These are phyloP conservation scores for Agaricus subrufescens DNA, from an alignment of 768 basidiomycete genomes.

Conservation along the genomic window DNA sequence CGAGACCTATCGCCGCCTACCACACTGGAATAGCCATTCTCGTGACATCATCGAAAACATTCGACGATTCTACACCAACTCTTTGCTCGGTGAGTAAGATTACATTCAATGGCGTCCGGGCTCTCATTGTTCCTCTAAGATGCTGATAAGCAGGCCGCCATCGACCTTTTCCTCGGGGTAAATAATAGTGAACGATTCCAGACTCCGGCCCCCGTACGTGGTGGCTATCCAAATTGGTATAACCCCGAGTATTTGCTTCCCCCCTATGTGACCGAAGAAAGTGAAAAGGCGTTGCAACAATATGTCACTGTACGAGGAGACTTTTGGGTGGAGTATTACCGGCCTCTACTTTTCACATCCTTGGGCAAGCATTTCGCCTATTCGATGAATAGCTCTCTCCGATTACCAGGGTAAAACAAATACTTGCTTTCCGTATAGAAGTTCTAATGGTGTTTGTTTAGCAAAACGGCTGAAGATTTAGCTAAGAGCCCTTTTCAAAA, in stretches of 20 bases:
- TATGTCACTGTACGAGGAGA: conserved; percentile 62
- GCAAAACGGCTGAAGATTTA: conserved; percentile 65
- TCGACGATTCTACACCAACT: conserved; percentile 91
- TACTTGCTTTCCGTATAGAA: background rate
- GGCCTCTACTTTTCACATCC: conserved; percentile 78
- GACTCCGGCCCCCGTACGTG: conserved; percentile 46
- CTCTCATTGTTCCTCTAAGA: conserved; percentile 39
- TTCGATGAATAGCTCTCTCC: conserved; percentile 87
- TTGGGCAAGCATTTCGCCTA: conserved; percentile 87
- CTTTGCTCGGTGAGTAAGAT: conserved; percentile 61
- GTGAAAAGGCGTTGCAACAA: conserved; percentile 52
- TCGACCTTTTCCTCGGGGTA: conserved; percentile 93
- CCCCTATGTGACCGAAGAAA: conserved; percentile 63
- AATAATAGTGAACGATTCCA: conserved; percentile 46
- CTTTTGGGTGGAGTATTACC: conserved; percentile 88
- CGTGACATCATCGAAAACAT: conserved; percentile 96
- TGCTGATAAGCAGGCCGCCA: conserved; percentile 95
- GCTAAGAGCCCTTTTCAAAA: conserved; percentile 75
- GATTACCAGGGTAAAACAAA: conserved; percentile 65
- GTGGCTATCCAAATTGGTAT: conserved; percentile 86
- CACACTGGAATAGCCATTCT: conserved; percentile 97
- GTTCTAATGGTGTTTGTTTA: conserved; percentile 20
- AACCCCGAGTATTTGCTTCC: conserved; percentile 63
- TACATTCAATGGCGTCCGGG: background rate
- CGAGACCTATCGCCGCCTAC: conserved; percentile 92